phyloP scores from a whole-genome alignment of 495 filamentous ascomycete genomes.

The Lasiosphaeris hirsuta region DNA sequence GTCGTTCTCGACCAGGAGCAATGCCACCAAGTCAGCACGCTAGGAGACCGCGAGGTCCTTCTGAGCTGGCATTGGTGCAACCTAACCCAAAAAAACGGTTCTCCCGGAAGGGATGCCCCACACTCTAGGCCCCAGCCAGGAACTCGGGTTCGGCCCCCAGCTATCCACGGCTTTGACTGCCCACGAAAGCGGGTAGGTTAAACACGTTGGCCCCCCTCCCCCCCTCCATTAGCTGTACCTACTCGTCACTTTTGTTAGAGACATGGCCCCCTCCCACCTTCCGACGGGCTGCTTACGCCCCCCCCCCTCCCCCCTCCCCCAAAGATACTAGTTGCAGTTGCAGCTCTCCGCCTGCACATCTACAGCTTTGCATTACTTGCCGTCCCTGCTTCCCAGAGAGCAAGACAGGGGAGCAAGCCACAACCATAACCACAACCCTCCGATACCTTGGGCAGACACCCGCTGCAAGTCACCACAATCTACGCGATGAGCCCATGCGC shows the following conservation, averaged over 20 bases:
- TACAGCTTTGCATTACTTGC: background rate
- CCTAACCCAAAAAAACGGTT: background rate
- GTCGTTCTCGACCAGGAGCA: slow-evolving; percentile 1
- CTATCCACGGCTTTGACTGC: no score
- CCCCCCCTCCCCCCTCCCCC: background rate
- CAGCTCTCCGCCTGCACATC: slow-evolving; percentile 5
- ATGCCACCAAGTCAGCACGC: background rate
- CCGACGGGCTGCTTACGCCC: background rate
- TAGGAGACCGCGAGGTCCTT: slow-evolving; percentile 17
- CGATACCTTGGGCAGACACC: background rate
- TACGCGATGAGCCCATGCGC: no score
- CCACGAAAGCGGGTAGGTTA: no score
- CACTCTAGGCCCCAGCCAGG: slow-evolving; percentile 21
- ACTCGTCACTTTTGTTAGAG: no score
- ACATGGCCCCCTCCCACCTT: background rate
- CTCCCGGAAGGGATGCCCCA: slow-evolving; percentile 5
- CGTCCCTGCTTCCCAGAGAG: background rate
- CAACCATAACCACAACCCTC: background rate
- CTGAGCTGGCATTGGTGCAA: background rate
- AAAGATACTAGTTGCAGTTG: background rate
- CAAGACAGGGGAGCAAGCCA: background rate
- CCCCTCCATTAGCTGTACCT: no score
- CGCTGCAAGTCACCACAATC: background rate
- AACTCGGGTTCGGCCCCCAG: slow-evolving; percentile 24
- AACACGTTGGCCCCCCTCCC: no score